Evolutionary conservation across 495 filamentous ascomycete species (phyloP), one percentile per base, ranked within the genome.

Genomic region (Halenospora varia): DNA sequence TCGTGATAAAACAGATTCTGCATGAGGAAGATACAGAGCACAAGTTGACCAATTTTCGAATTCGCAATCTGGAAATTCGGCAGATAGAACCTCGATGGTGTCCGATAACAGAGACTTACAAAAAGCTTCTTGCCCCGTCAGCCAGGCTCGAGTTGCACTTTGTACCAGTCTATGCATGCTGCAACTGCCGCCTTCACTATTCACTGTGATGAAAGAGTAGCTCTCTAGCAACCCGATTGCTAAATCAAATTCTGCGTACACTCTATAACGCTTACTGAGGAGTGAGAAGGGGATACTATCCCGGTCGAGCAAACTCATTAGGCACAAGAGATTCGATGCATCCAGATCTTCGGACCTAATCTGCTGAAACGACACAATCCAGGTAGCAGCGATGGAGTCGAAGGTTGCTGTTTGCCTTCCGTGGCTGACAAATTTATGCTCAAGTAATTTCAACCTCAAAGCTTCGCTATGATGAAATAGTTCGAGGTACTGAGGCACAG

Each of bases 151-250:
- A 0, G 69, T 71, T 3, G 68, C 68, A 15, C 78, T 25, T 53
- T 79, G 76, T 23, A 81, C 75, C 8, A 79, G 63, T 26, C 73
- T 62, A 62, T 81, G 77, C 59, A 79, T 63, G n/a, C 69, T 60
- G 13, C 71, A 74, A 4, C 25, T 57, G 2, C 53, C 18, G 9
- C 18, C 26, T 8, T 50, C 55, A 3, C 57, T 64, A 17, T 60
- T 56, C 3, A 66, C 63, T 0, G 54, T 35, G 29, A 79, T 59
- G 9, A 81, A 67, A 0, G 73, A 78, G 59, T 69, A 76, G 0
- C 71, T 67, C 42, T 68, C 69, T 3, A 80, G 55, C 0, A 68
- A 62, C 15, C 74, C 71, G 0, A 79, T 39, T 11, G 71, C 18
- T 1, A 25, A 20, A 10, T 35, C 52, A 46, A 55, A 56, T n/a